Conservation (phyloP, 2,329 filamentous ascomycete species). For the Colletotrichum incanum region DNA sequence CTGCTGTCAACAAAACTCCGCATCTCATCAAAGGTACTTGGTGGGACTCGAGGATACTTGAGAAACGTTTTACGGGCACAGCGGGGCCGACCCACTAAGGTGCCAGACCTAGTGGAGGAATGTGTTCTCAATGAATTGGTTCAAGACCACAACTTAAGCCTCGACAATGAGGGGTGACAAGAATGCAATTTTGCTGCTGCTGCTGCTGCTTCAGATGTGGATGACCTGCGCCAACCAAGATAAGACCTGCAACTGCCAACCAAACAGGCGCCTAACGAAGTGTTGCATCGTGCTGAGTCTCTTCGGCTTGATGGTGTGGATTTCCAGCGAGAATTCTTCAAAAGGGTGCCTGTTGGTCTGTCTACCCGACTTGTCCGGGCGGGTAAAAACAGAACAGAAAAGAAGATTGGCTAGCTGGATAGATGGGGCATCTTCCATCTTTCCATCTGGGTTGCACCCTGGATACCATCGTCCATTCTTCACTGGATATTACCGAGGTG, state of each 20-base stretch:
- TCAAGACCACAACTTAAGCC: neutral
- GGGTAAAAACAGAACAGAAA: neutral
- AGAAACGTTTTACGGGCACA: conserved; percentile 27
- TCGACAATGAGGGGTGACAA: neutral
- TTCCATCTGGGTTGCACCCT: neutral
- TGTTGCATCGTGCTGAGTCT: neutral
- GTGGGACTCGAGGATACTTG: neutral
- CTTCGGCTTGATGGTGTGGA: neutral
- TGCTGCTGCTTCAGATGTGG: neutral
- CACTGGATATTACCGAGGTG: neutral
- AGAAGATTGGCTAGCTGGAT: neutral
- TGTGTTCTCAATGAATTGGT: neutral
- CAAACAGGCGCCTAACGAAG: neutral
- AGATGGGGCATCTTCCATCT: neutral
- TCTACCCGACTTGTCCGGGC: no score
- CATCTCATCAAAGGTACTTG: conserved; percentile 1
- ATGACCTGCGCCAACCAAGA: neutral
- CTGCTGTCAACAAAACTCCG: neutral
- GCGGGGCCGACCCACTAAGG: neutral
- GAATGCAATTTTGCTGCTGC: neutral
- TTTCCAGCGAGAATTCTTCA: no score
- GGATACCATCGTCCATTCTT: neutral
- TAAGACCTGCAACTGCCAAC: neutral
- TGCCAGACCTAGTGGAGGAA: no score
- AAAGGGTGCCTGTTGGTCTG: no score